Percentiles rank a stretch among this genome's conserved stretches.
phyloP scores from a whole-genome alignment of 1,139 yeast genomes.

The Debaryomycetaceae sp. region DNA sequence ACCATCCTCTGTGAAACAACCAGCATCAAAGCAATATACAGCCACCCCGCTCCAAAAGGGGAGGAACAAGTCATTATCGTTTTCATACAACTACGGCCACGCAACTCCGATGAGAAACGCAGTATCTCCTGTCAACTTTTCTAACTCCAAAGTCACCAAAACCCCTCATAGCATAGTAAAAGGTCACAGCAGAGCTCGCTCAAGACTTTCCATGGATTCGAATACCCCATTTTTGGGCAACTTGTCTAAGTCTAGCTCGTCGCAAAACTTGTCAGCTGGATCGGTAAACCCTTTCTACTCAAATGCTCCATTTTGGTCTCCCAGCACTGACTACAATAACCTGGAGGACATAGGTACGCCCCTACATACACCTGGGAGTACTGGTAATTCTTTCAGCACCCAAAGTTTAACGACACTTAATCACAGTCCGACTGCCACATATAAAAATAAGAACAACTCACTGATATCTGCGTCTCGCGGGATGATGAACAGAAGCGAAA shows the following conservation, averaged over 20 bases:
- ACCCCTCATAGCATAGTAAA: conserved; percentile 27
- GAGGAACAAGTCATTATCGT: conserved; percentile 30
- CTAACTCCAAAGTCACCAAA: conserved; percentile 23
- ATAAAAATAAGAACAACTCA: conserved; percentile 6
- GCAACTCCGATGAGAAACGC: conserved; percentile 27
- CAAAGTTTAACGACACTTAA: conserved; percentile 4
- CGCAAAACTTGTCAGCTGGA: conserved; percentile 10
- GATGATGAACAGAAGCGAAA: conserved; percentile 12
- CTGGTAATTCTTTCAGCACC: neutral
- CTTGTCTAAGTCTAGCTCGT: conserved; percentile 13
- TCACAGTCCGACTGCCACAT: conserved; percentile 5
- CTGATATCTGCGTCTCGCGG: conserved; percentile 2
- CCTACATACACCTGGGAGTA: conserved; percentile 23
- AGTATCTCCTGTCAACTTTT: conserved; percentile 22
- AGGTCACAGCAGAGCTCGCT: conserved; percentile 41
- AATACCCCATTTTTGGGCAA: conserved; percentile 14
- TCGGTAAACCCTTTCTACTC: conserved; percentile 46
- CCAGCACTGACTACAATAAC: conserved; percentile 28
- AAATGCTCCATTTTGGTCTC: conserved; percentile 39
- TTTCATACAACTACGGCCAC: conserved; percentile 22
- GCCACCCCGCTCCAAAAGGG: conserved; percentile 30
- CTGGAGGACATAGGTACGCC: conserved; percentile 32
- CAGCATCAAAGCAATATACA: conserved; percentile 10
- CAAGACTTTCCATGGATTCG: conserved; percentile 34
- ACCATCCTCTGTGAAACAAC: conserved; percentile 21